These are phyloP conservation scores for Pestalotiopsis fici DNA, from an alignment of 2,329 filamentous ascomycete species.

Conservation along the genomic window DNA sequence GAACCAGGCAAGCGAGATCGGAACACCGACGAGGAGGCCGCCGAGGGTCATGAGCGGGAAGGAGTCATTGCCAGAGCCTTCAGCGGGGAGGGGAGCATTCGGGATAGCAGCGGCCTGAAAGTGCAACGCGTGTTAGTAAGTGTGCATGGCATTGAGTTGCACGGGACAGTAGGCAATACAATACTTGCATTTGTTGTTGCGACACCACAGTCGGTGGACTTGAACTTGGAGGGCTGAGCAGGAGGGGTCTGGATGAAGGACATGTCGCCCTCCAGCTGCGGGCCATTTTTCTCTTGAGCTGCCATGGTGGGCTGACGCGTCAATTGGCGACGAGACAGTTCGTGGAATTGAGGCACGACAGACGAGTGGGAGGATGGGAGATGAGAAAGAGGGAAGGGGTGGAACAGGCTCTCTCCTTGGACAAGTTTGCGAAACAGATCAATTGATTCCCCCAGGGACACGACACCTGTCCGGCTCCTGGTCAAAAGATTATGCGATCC, in stretches of 20 bases:
- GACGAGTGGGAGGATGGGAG: background rate
- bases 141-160: background rate
- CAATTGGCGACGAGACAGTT: background rate
- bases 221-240: constrained; percentile 57
- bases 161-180: background rate
- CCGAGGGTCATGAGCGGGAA: constrained; percentile 83
- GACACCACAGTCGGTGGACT: constrained; percentile 60
- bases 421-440: background rate
- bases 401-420: background rate
- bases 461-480: background rate
- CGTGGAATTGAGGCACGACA: background rate
- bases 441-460: background rate
- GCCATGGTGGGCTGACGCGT: constrained; percentile 14
- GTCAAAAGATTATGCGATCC: background rate
- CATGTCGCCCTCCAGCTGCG: constrained; percentile 36
- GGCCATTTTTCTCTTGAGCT: constrained; percentile 17
- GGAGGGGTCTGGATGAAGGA: constrained; percentile 44
- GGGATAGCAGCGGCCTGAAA: constrained; percentile 78
- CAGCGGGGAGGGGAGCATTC: constrained; percentile 88
- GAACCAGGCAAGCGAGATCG: constrained; percentile 77
- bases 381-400: background rate
- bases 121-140: background rate
- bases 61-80: constrained; percentile 76
- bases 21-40: constrained; percentile 67
- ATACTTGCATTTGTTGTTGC: constrained; percentile 44